phyloP scores from a whole-genome alignment of 1,284 basidiomycete species.

The Sphaerobolus stellatus region DNA sequence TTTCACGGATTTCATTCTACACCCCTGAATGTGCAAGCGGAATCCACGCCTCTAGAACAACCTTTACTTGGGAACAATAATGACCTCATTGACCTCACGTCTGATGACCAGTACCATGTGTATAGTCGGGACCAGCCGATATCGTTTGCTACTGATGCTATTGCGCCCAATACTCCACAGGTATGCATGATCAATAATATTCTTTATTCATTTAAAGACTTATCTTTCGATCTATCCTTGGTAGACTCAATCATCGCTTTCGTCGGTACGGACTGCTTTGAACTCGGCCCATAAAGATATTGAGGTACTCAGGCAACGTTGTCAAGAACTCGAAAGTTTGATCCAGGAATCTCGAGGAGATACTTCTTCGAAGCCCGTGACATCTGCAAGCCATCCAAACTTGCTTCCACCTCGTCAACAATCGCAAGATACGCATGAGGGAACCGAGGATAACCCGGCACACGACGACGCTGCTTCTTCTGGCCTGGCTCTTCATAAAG shows the following conservation, averaged over 20 bases:
- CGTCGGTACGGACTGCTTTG: not conserved
- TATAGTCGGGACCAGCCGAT: too few relatives aligned
- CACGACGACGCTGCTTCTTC: not conserved
- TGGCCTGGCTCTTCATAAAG: not conserved
- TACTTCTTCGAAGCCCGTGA: not conserved
- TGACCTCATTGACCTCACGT: too few relatives aligned
- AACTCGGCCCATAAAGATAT: slow-evolving; percentile 3
- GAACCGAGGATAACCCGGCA: not conserved
- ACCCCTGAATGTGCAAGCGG: too few relatives aligned
- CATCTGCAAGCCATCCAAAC: not conserved
- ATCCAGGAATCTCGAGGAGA: not conserved
- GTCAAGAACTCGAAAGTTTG: slow-evolving; percentile 1
- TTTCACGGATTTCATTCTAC: too few relatives aligned
- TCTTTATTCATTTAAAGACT: too few relatives aligned
- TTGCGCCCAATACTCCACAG: too few relatives aligned
- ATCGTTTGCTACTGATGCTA: too few relatives aligned
- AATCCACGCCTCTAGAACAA: too few relatives aligned
- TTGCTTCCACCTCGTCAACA: not conserved
- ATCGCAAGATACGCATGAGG: not conserved
- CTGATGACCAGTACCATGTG: too few relatives aligned
- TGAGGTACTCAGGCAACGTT: not conserved
- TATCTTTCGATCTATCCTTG: too few relatives aligned
- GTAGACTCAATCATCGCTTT: not conserved
- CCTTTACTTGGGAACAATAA: too few relatives aligned
- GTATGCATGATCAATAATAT: too few relatives aligned